Evolutionary conservation across 306 rosid genomes (phyloP), one percentile per base, ranked within the genome.

Genomic region (Lotus japonicus): DNA sequence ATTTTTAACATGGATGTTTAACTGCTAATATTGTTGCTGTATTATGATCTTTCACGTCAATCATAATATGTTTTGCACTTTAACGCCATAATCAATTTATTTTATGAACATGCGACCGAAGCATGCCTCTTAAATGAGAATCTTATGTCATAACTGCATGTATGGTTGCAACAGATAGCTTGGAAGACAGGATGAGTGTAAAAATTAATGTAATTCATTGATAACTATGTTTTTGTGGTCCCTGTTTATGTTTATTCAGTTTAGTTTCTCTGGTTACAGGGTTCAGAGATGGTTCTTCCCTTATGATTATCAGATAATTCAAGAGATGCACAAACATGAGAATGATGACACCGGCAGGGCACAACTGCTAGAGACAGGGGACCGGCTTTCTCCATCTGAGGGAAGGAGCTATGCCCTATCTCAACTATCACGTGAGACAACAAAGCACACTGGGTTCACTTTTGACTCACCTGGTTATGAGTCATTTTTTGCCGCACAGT

Each of bases 281-380:
- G 21, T 90, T 54, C 98, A 89, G 61, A 85, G 98, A 83, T 88
- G 98, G 98, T 86, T 94, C 86, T 84, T 82, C 83, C 98, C 97
- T 11, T 90, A 88, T 58, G 97, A 90, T 79, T 94, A 90, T 84
- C 96, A 94, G 83, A 86, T 94, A 38, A 60, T 94, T 82, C 96
- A 90, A 81, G 98, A 94, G 81, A 81, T 88, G 57, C 94, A 94
- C 67, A 81, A 77, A 77, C 74, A 94, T 58, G 98, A 94, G 53
- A 46, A 85, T 2, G 91, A 92, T n/a, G 81, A 57, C 70, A 67
- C 79, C 31, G 72, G 85, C 43, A 81, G 85, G 68, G 65, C 85
- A n/a, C 85, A 83, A 43, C 71, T 90, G 52, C 76, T 89, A 49
- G 97, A 90, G 76, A 83, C 36, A 31, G 36, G 36, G 7, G 1